Percentiles rank a stretch among this genome's conserved stretches.
These are phyloP conservation scores for Clathrospora elynae DNA, from an alignment of 2,329 filamentous ascomycete species.

Conservation along the genomic window DNA sequence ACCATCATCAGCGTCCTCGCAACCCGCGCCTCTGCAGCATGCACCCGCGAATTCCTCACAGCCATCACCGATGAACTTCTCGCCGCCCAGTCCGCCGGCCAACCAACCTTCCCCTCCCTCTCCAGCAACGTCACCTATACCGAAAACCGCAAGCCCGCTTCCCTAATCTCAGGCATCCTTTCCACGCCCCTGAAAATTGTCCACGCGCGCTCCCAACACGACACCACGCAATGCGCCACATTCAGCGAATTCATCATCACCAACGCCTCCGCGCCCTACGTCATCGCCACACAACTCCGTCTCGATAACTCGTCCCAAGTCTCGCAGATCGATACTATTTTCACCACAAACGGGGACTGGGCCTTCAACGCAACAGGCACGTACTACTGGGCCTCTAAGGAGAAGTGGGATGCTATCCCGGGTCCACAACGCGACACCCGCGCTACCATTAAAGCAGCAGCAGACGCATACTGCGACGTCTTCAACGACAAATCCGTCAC, in stretches of 20 bases:
- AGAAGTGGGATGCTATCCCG: conserved; percentile 33
- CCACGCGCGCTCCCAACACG: conserved; percentile 34
- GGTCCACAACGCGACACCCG: conserved; percentile 24
- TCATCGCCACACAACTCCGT: conserved; percentile 36
- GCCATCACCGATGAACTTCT: conserved; percentile 27
- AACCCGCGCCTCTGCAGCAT: conserved; percentile 23
- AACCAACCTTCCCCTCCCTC: conserved; percentile 24
- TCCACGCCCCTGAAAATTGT: conserved; percentile 32
- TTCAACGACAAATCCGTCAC: conserved; percentile 34
- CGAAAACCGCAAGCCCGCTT: conserved; percentile 33
- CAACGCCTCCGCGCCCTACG: conserved; percentile 32
- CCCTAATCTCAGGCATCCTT: conserved; percentile 28
- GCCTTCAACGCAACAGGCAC: conserved; percentile 40
- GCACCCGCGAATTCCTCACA: conserved; percentile 28
- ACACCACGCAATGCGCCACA: conserved; percentile 33
- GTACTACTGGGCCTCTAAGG: conserved; percentile 31
- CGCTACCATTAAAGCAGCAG: conserved; percentile 33
- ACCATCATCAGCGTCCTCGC: conserved; percentile 6
- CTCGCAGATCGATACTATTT: conserved; percentile 31
- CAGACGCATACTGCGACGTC: conserved; percentile 37
- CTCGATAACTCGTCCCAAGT: conserved; percentile 32
- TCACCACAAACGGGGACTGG: conserved; percentile 39
- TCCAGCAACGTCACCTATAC: conserved; percentile 26
- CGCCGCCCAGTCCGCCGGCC: conserved; percentile 30
- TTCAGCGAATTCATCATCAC: conserved; percentile 39